Conservation (phyloP, 179 eudicot genomes). For the Sideroxylon spinosum region DNA sequence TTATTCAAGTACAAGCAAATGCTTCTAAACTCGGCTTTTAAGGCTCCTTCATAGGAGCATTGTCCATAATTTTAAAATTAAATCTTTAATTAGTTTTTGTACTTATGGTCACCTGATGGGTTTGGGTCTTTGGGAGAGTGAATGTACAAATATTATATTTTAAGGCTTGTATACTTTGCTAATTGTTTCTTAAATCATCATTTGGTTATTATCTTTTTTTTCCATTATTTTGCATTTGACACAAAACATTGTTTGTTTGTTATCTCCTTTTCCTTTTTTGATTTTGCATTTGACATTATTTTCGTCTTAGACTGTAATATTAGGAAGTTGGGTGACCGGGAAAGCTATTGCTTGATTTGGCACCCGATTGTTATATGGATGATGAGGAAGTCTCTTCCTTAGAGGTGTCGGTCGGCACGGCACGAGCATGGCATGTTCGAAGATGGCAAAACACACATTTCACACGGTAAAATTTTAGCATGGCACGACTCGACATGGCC, state of each 20-base stretch:
- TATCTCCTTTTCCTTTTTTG: background rate
- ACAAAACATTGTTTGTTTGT: too few relatives aligned
- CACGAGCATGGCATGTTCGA: too few relatives aligned
- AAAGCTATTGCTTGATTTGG: background rate
- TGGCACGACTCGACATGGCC: too few relatives aligned
- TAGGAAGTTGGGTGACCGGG: background rate
- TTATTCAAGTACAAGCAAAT: background rate
- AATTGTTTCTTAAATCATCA: background rate
- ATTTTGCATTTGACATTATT: background rate
- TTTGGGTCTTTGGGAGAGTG: conserved; percentile 39
- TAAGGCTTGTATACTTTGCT: conserved; percentile 11
- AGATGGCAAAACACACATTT: too few relatives aligned
- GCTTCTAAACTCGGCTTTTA: background rate
- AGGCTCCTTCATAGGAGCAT: background rate
- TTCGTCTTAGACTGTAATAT: background rate
- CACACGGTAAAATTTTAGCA: too few relatives aligned
- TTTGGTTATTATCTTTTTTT: too few relatives aligned
- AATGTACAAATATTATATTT: background rate
- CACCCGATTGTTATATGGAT: background rate
- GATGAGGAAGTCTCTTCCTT: background rate
- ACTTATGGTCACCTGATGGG: conserved; percentile 39
- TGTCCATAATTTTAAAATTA: background rate
- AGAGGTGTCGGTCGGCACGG: too few relatives aligned
- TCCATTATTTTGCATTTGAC: too few relatives aligned
- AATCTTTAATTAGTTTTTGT: background rate